Base-by-base conservation (phyloP, 116 monocot species). In the Posidonia oceanica region DNA sequence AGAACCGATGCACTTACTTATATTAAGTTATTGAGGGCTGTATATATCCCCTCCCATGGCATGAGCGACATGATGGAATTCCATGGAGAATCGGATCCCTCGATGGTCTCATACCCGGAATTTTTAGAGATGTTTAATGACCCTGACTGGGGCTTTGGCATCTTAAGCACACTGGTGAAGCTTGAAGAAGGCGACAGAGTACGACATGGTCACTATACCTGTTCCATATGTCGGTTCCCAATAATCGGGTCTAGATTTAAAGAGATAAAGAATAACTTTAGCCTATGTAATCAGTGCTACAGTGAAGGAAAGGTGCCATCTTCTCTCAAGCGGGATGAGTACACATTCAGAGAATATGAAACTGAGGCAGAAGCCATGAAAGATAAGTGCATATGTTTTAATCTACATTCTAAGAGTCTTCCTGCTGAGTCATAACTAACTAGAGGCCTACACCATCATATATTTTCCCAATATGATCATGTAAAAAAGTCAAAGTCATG, bases 231-330 rank as follows among this genome's bases (percentile, higher is more conserved):
- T 59, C 76, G 85, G 12, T 98, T 93, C 60, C 98, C 93, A 12
- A 93, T 98, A 36, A 81, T 93, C 62, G 98, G 93, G 36, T 98
- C 93, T 11, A 85, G 98, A 55, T 98, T 98, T 64, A 98, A 85
- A 77, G 98, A 98, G 84, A 86, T 82, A 54, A 90, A 81, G 63
- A 61, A 77, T 20, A 72, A 39, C 6, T 98, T 98, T 70, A 98
- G 90, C 71, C 69, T 98, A 17, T 98, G 98, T 63, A 93, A 84
- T 67, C 76, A 78, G 29, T 98, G 98, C 69, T 98, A 98, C 75
- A 93, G 98, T 53, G 93, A 98, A 84, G 98, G 98, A 60, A 98
- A 93, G 74, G 98, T 98, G 59, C 98, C 98, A 3, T 87, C 90
- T 29, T 72, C 78, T 57, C 82, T 75, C 75, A 98, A 98, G 70